Evolutionary conservation across 352 stramenopile species (phyloP).

Genomic region (Pilasporangium apinafurcum): DNA sequence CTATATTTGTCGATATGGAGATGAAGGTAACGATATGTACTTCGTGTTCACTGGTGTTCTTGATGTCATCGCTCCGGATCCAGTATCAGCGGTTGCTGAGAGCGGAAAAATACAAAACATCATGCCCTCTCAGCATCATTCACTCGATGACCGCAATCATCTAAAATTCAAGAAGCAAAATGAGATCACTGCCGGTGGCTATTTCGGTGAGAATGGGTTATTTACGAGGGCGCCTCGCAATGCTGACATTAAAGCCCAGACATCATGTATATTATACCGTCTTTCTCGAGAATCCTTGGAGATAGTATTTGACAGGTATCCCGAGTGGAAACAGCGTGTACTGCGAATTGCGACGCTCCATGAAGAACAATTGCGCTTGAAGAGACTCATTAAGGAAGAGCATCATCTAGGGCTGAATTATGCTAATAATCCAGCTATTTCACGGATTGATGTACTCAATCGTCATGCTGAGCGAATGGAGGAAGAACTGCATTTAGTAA

Average conservation of each 20-base stretch:
- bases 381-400: slow-evolving; percentile 31
- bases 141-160: slow-evolving; percentile 11
- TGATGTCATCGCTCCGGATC: slow-evolving; percentile 33
- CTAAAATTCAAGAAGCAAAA: slow-evolving; percentile 40
- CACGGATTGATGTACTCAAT: slow-evolving; percentile 18
- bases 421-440: slow-evolving; percentile 17
- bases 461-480: slow-evolving; percentile 16
- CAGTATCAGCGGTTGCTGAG: slow-evolving; percentile 24
- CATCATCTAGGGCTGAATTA: slow-evolving; percentile 35
- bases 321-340: slow-evolving; percentile 66
- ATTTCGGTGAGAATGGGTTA: slow-evolving; percentile 66
- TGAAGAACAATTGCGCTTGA: slow-evolving; percentile 41
- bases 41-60: slow-evolving; percentile 67
- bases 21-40: slow-evolving; percentile 68
- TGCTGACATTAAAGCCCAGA: slow-evolving; percentile 44
- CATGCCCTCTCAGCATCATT: slow-evolving; percentile 1
- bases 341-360: slow-evolving; percentile 54
- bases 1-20: slow-evolving; percentile 54
- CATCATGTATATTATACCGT: slow-evolving; percentile 67
- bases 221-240: slow-evolving; percentile 60
- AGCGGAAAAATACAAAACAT: slow-evolving; percentile 15
- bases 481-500: slow-evolving; percentile 22
- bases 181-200: slow-evolving; percentile 37
- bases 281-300: slow-evolving; percentile 61
- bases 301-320: slow-evolving; percentile 62